Conservation (phyloP, 305 asterid species). For the Rubia peregrina region DNA sequence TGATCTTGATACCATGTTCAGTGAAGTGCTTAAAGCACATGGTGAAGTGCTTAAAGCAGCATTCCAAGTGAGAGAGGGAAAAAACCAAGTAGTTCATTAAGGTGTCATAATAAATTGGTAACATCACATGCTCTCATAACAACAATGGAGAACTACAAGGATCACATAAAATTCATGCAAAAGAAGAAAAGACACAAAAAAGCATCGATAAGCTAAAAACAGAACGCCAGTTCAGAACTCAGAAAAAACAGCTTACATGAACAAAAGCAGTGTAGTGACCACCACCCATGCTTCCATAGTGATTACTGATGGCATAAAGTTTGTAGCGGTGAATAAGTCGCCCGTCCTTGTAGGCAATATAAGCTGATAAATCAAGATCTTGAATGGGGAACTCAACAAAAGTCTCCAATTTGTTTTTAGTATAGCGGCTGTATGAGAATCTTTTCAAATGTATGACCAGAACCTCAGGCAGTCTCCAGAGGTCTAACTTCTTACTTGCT, state of each 20-base stretch:
- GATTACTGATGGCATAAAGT: conserved; percentile 93
- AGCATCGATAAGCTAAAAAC: conserved; percentile 2
- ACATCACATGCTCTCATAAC: not conserved
- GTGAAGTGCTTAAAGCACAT: no score
- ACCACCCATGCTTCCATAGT: conserved; percentile 95
- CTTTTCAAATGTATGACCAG: conserved; percentile 91
- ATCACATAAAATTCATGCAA: not conserved
- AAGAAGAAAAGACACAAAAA: not conserved
- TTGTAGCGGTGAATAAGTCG: conserved; percentile 49
- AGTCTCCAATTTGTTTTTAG: conserved; percentile 81
- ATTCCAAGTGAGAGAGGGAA: not conserved
- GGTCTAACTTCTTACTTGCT: conserved; percentile 86
- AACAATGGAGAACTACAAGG: not conserved
- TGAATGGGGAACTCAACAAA: conserved; percentile 80
- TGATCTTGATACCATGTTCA: not conserved
- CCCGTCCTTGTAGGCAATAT: conserved; percentile 51
- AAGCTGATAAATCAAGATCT: conserved; percentile 68
- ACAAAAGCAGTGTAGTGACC: conserved; percentile 93
- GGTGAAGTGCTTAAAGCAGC: not conserved
- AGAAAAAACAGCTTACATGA: conserved; percentile 48
- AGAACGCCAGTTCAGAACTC: not conserved
- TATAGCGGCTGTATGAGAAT: conserved; percentile 66
- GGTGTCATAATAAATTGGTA: not conserved
- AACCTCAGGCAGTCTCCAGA: conserved; percentile 90
- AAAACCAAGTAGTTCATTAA: not conserved